A percentile compares a stretch with the other conserved stretches of the same genome.
Conservation (phyloP, 306 rosid species). For the Gillenia trifoliata region DNA sequence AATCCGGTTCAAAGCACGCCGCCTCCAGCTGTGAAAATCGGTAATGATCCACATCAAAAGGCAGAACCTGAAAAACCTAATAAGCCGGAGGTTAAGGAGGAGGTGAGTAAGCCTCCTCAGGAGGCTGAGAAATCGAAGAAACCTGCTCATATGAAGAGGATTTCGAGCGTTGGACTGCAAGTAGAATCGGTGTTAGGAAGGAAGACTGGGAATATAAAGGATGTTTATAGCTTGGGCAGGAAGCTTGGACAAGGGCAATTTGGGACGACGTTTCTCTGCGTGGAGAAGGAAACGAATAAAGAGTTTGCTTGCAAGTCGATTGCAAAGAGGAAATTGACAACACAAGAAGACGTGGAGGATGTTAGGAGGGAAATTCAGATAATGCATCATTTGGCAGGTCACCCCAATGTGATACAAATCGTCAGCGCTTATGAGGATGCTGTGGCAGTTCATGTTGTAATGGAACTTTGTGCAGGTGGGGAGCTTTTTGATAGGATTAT, state of each 20-base stretch:
- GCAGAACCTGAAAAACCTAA: slow-evolving; percentile 23
- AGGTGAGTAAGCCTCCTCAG: slow-evolving; percentile 20
- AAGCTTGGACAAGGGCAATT: slow-evolving; percentile 94
- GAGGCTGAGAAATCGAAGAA: slow-evolving; percentile 45
- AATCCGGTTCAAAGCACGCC: slow-evolving; percentile 46
- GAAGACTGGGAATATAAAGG: slow-evolving; percentile 66
- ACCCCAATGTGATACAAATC: slow-evolving; percentile 81
- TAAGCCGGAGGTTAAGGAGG: slow-evolving; percentile 10
- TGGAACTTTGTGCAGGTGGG: slow-evolving; percentile 94
- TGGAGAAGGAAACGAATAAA: slow-evolving; percentile 49
- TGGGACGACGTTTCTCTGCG: slow-evolving; percentile 72
- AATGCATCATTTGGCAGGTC: slow-evolving; percentile 94
- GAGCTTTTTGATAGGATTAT: slow-evolving; percentile 89
- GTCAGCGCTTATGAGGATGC: slow-evolving; percentile 78
- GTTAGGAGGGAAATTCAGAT: slow-evolving; percentile 91
- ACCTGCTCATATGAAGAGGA: slow-evolving; percentile 55
- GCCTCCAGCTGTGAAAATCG: slow-evolving; percentile 56
- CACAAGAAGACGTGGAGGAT: slow-evolving; percentile 88
- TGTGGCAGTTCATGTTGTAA: slow-evolving; percentile 78
- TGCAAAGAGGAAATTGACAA: slow-evolving; percentile 73
- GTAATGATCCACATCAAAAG: slow-evolving; percentile 18
- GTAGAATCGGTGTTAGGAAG: slow-evolving; percentile 73
- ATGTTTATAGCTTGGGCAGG: slow-evolving; percentile 62
- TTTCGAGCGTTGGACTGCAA: slow-evolving; percentile 63
- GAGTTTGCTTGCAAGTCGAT: slow-evolving; percentile 86